phyloP scores from a whole-genome alignment of 148 eudicot genomes.

The Hydrangea macrophylla region DNA sequence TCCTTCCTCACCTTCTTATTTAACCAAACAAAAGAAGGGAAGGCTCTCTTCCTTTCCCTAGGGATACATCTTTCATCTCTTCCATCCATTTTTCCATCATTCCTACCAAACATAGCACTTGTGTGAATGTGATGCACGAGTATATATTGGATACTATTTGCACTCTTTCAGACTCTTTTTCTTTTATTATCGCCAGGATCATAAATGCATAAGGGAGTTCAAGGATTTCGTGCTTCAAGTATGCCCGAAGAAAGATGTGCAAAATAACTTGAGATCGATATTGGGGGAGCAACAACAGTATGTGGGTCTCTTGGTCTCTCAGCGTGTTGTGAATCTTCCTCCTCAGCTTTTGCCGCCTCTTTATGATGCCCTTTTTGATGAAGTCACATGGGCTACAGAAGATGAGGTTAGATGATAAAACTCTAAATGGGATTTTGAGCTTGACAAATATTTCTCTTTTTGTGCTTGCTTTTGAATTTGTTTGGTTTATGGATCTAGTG shows the following conservation, averaged over 20 bases:
- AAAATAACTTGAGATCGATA: slow-evolving; percentile 36
- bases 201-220: slow-evolving; percentile 61
- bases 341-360: slow-evolving; percentile 91
- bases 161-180: not conserved
- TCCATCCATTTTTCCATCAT: too few relatives aligned
- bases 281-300: slow-evolving; percentile 49
- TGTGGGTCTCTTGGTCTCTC: slow-evolving; percentile 88
- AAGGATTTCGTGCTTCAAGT: slow-evolving; percentile 53
- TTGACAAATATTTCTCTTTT: slow-evolving; percentile 1
- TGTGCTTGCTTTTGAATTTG: too few relatives aligned
- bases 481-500: too few relatives aligned
- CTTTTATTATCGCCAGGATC: slow-evolving; percentile 44
- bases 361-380: slow-evolving; percentile 88
- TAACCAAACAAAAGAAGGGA: too few relatives aligned
- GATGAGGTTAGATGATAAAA: slow-evolving; percentile 70
- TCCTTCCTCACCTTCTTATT: too few relatives aligned
- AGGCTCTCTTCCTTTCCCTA: too few relatives aligned
- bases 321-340: slow-evolving; percentile 87
- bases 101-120: too few relatives aligned
- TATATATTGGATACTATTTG: not conserved
- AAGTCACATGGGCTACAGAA: slow-evolving; percentile 84
- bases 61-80: too few relatives aligned
- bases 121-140: too few relatives aligned
- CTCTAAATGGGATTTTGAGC: slow-evolving; percentile 2
- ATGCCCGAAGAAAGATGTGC: slow-evolving; percentile 39